Evolutionary conservation across 257 asterid genomes (phyloP).

Genomic region (Perilla frutescens): DNA sequence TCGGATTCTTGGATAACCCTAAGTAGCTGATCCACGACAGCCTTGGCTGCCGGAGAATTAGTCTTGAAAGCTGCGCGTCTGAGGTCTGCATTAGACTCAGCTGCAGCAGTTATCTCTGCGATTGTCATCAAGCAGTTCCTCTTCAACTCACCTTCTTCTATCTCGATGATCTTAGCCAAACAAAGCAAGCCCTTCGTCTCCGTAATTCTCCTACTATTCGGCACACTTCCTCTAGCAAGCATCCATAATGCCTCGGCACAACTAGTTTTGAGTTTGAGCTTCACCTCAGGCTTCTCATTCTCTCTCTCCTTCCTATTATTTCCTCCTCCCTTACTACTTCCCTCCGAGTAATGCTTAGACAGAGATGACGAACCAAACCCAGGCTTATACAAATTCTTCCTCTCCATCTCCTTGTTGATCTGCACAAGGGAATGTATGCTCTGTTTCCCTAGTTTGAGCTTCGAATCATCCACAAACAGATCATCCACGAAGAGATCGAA

Average conservation of each 20-base stretch:
- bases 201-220: constrained; percentile 66
- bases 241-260: constrained; percentile 81
- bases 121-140: constrained; percentile 70
- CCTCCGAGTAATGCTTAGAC: constrained; percentile 54
- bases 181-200: constrained; percentile 87
- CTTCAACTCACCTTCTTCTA: constrained; percentile 68
- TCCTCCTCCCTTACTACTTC: constrained; percentile 58
- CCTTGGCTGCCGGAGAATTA: constrained; percentile 83
- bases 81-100: constrained; percentile 70
- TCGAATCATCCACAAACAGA: constrained; percentile 55
- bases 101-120: constrained; percentile 80
- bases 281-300: constrained; percentile 70
- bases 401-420: constrained; percentile 73
- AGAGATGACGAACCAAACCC: constrained; percentile 47
- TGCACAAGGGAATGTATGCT: constrained; percentile 72
- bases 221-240: constrained; percentile 72
- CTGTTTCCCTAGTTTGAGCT: constrained; percentile 45
- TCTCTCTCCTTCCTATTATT: constrained; percentile 62
- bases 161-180: constrained; percentile 77
- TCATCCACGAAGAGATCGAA: constrained; percentile 49
- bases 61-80: constrained; percentile 74
- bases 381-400: constrained; percentile 46
- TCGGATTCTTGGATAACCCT: constrained; percentile 55
- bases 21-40: constrained; percentile 82
- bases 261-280: constrained; percentile 57